Percentiles rank a stretch among this genome's conserved stretches.
Evolutionary conservation across 495 filamentous ascomycete genomes (phyloP).

Genomic region (Schizothecium vesticola): DNA sequence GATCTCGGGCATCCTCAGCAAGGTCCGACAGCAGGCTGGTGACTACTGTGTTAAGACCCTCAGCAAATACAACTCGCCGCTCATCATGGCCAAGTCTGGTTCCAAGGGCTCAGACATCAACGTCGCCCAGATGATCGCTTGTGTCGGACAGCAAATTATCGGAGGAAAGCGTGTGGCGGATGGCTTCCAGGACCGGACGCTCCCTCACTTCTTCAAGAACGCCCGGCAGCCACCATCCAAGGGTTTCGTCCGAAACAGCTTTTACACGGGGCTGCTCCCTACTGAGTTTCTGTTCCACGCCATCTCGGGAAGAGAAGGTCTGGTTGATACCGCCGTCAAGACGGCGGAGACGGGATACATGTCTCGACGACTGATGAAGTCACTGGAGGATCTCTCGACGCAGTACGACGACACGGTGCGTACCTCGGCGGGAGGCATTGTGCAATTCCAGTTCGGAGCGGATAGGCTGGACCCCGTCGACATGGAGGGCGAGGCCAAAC

Average conservation of each 20-base stretch:
- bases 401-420: slow-evolving; percentile 92
- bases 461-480: slow-evolving; percentile 92
- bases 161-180: slow-evolving; percentile 87
- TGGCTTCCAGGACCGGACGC: slow-evolving; percentile 89
- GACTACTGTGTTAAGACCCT: slow-evolving; percentile 85
- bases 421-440: slow-evolving; percentile 75
- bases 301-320: slow-evolving; percentile 94
- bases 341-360: slow-evolving; percentile 99
- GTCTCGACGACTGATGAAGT: slow-evolving; percentile 97
- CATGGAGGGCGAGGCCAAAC: slow-evolving; percentile 92
- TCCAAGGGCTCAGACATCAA: slow-evolving; percentile 97
- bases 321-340: slow-evolving; percentile 99
- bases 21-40: slow-evolving; percentile 84
- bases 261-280: slow-evolving; percentile 86
- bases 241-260: slow-evolving; percentile 95
- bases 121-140: slow-evolving; percentile 97
- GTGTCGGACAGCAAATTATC: slow-evolving; percentile 97
- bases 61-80: slow-evolving; percentile 84
- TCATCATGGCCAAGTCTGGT: slow-evolving; percentile 95
- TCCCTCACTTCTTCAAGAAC: slow-evolving; percentile 94
- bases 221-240: slow-evolving; percentile 86
- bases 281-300: slow-evolving; percentile 97
- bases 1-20: slow-evolving; percentile 85
- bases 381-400: slow-evolving; percentile 85
- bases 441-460: slow-evolving; percentile 96